phyloP scores from a whole-genome alignment of 345 rosid genomes.

The Pseudoturritis turrita region DNA sequence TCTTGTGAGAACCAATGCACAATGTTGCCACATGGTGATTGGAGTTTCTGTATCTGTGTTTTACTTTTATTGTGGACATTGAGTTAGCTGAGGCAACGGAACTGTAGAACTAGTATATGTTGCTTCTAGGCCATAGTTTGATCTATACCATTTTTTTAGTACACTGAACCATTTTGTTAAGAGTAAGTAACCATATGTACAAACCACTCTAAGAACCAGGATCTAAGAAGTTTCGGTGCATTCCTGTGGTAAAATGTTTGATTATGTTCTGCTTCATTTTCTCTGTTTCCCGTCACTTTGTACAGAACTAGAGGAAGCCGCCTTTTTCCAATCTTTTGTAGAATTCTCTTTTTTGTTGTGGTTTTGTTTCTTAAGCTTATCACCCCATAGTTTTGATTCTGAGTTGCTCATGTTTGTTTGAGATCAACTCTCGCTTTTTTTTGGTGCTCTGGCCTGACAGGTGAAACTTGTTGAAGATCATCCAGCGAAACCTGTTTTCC shows the following conservation, averaged over 20 bases:
- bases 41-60: background rate
- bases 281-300: background rate
- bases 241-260: background rate
- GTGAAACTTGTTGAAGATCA: constrained; percentile 52
- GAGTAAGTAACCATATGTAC: background rate
- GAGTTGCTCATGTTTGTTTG: background rate
- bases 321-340: background rate
- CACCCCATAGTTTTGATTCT: background rate
- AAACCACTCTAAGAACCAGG: background rate
- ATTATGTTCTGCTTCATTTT: background rate
- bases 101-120: background rate
- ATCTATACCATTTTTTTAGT: background rate
- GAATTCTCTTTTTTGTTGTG: background rate
- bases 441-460: constrained; percentile 37
- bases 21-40: background rate
- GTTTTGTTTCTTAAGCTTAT: background rate
- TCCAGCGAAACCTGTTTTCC: constrained; percentile 50
- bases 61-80: constrained; percentile 5
- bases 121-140: background rate
- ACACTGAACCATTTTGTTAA: background rate
- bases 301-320: constrained; percentile 1
- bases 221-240: background rate
- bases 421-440: background rate
- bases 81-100: background rate
- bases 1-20: constrained; percentile 8